phyloP scores from a whole-genome alignment of 371 early-diverging fungal genomes.

The Fennellomyces sp. region DNA sequence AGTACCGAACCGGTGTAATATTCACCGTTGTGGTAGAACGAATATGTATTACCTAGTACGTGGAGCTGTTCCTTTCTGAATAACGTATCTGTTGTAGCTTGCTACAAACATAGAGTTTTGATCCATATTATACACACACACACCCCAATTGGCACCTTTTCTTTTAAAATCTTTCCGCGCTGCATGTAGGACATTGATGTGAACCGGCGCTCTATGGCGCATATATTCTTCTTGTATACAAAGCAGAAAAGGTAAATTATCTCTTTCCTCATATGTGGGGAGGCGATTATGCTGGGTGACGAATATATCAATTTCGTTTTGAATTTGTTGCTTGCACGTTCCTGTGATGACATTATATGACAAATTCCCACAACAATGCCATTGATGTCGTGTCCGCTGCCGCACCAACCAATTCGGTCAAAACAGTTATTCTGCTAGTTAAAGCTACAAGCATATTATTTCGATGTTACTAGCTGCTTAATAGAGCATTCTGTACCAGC shows the following conservation, averaged over 20 bases:
- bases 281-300: slow-evolving; percentile 7
- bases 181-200: too few relatives aligned
- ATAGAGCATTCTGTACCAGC: not conserved
- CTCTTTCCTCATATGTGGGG: slow-evolving; percentile 18
- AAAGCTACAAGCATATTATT: not conserved
- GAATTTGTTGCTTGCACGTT: slow-evolving; percentile 16
- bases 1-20: too few relatives aligned
- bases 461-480: not conserved
- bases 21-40: too few relatives aligned
- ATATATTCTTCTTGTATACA: slow-evolving; percentile 22
- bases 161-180: too few relatives aligned
- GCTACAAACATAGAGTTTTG: too few relatives aligned
- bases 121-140: too few relatives aligned
- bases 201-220: slow-evolving; percentile 10
- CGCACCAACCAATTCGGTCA: slow-evolving; percentile 15
- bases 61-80: too few relatives aligned
- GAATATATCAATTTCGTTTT: slow-evolving; percentile 13
- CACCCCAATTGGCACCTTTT: too few relatives aligned
- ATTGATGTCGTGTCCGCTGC: slow-evolving; percentile 17
- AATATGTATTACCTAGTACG: too few relatives aligned
- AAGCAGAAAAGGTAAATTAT: slow-evolving; percentile 11
- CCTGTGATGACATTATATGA: slow-evolving; percentile 11
- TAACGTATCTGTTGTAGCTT: too few relatives aligned
- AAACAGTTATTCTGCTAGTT: not conserved
- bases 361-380: slow-evolving; percentile 13